phyloP scores from a whole-genome alignment of 768 basidiomycete species.

The Podaxis carcinomalis region DNA sequence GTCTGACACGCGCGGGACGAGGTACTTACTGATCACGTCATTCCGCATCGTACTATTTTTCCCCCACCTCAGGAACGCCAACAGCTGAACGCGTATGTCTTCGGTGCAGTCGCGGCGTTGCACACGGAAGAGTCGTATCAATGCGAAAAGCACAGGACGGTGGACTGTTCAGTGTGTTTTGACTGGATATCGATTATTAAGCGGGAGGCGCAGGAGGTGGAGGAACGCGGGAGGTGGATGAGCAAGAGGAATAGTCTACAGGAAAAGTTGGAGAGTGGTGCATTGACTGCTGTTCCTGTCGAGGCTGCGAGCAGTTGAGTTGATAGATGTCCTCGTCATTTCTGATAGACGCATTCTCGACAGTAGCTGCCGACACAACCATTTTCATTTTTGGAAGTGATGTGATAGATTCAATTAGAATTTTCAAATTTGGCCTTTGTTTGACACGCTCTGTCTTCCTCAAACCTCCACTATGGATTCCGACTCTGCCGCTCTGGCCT shows the following conservation, averaged over 20 bases:
- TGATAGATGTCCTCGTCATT: background rate
- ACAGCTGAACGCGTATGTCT: slow-evolving; percentile 10
- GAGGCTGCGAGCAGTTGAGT: background rate
- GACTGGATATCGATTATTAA: slow-evolving; percentile 30
- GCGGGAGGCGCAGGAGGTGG: slow-evolving; percentile 19
- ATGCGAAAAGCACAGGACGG: slow-evolving; percentile 23
- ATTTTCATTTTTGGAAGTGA: background rate
- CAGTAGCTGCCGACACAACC: background rate
- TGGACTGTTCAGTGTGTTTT: slow-evolving; percentile 30
- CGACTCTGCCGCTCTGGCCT: slow-evolving; percentile 9
- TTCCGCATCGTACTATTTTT: background rate
- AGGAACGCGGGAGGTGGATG: slow-evolving; percentile 22
- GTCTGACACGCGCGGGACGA: too few species aligned
- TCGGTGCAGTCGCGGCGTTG: slow-evolving; percentile 10
- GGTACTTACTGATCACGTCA: background rate
- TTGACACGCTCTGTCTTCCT: background rate
- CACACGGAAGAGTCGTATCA: slow-evolving; percentile 16
- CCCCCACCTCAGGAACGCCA: slow-evolving; percentile 11
- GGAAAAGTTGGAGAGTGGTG: slow-evolving; percentile 4
- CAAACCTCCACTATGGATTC: background rate
- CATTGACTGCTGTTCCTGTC: background rate
- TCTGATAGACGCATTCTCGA: background rate
- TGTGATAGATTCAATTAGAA: background rate
- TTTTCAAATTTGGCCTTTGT: background rate
- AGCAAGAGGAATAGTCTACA: slow-evolving; percentile 16